Evolutionary conservation across 2,329 filamentous ascomycete genomes (phyloP).

Genomic region (Fusarium continuum): DNA sequence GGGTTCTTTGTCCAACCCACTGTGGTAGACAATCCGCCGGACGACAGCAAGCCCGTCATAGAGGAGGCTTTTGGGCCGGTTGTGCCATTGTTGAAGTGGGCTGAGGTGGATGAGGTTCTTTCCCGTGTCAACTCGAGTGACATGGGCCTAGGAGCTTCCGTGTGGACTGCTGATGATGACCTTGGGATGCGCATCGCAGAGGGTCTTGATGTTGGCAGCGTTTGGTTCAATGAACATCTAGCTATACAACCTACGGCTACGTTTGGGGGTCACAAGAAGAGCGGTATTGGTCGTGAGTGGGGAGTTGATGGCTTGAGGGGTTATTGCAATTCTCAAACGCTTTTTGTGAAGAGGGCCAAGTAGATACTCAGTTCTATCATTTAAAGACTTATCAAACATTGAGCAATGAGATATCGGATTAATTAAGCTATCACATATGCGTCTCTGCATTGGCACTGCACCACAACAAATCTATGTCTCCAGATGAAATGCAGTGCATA

Average conservation of each 20-base stretch:
- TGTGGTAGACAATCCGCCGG: constrained; percentile 16
- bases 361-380: too few species aligned
- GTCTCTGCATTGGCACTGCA: too few species aligned
- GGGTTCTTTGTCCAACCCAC: background rate
- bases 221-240: constrained; percentile 18
- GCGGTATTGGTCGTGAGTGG: constrained; percentile 13
- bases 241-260: background rate
- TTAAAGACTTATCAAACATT: too few species aligned
- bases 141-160: constrained; percentile 17
- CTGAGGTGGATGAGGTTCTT: constrained; percentile 3
- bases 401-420: too few species aligned
- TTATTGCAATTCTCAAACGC: constrained; percentile 14
- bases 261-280: constrained; percentile 23
- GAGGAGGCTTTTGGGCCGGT: constrained; percentile 24
- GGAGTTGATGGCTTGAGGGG: constrained; percentile 11
- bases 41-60: constrained; percentile 1
- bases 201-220: constrained; percentile 7
- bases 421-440: too few species aligned
- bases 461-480: too few species aligned
- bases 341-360: background rate
- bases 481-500: too few species aligned
- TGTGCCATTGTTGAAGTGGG: constrained; percentile 14
- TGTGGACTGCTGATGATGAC: constrained; percentile 4
- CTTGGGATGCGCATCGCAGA: constrained; percentile 1
- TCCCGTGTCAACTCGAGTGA: constrained; percentile 10